phyloP scores from a whole-genome alignment of 768 basidiomycete genomes.

The Lactarius sp. region DNA sequence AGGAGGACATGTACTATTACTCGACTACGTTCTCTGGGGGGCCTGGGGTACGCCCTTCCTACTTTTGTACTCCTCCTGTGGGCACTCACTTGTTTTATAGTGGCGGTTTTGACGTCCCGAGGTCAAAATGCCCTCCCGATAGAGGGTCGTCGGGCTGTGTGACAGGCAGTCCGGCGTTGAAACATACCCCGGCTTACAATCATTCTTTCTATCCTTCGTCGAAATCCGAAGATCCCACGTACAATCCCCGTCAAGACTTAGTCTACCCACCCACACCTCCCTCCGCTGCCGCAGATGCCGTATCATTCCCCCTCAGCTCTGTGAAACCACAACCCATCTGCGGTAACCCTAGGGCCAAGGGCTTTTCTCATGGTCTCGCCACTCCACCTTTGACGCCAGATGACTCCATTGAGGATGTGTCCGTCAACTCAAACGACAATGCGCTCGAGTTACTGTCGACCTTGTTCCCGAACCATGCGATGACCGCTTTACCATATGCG shows the following conservation, averaged over 20 bases:
- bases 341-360: slow-evolving; percentile 14
- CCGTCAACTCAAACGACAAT: slow-evolving; percentile 46
- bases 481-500: slow-evolving; percentile 63
- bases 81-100: slow-evolving; percentile 35
- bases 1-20: slow-evolving; percentile 84
- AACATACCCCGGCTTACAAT: slow-evolving; percentile 29
- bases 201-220: slow-evolving; percentile 34
- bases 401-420: slow-evolving; percentile 43
- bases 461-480: slow-evolving; percentile 69
- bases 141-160: slow-evolving; percentile 94
- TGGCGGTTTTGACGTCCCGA: slow-evolving; percentile 95
- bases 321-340: slow-evolving; percentile 30
- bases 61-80: slow-evolving; percentile 1
- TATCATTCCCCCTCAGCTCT: slow-evolving; percentile 7
- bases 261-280: slow-evolving; percentile 32
- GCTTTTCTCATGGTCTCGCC: slow-evolving; percentile 37
- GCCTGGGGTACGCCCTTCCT: slow-evolving; percentile 56
- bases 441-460: slow-evolving; percentile 75
- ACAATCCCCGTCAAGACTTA: slow-evolving; percentile 35
- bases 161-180: slow-evolving; percentile 85
- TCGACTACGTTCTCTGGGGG: slow-evolving; percentile 93
- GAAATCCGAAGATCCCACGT: slow-evolving; percentile 34
- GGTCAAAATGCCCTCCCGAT: slow-evolving; percentile 90
- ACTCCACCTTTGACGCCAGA: slow-evolving; percentile 84
- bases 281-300: slow-evolving; percentile 19